Conservation (phyloP, 2,329 filamentous ascomycete genomes). For the Ophiocordyceps polyrhachis-furcata region DNA sequence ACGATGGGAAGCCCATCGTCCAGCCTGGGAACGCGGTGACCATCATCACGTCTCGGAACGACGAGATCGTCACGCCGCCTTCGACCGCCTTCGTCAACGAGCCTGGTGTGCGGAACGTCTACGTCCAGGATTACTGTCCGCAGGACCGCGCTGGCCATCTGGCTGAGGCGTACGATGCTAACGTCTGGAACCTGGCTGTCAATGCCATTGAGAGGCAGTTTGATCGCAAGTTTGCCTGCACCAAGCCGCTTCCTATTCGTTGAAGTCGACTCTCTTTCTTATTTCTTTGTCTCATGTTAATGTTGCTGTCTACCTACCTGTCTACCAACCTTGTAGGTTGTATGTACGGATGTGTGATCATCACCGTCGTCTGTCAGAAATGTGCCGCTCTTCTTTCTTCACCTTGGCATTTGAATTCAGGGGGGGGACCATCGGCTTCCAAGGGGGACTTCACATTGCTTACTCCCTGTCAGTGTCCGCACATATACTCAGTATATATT, state of each 20-base stretch:
- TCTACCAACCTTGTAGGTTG: no score
- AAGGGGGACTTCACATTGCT: no score
- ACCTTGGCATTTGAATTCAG: no score
- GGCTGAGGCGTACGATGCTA: slow-evolving; percentile 3
- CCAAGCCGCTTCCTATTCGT: background rate
- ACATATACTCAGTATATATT: no score
- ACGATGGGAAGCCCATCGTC: slow-evolving; percentile 4
- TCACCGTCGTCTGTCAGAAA: no score
- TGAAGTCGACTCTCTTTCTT: slow-evolving; percentile 3
- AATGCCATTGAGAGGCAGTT: slow-evolving; percentile 4
- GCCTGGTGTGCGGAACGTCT: slow-evolving; percentile 4
- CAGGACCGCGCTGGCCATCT: slow-evolving; percentile 4
- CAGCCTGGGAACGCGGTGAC: slow-evolving; percentile 4
- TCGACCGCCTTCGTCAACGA: slow-evolving; percentile 5
- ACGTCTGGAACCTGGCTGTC: slow-evolving; percentile 5
- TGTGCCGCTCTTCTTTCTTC: no score
- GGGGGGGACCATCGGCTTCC: no score
- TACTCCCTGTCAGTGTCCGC: no score
- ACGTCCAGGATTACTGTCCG: slow-evolving; percentile 5
- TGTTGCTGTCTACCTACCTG: no score
- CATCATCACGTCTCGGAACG: slow-evolving; percentile 3
- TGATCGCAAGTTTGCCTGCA: slow-evolving; percentile 2
- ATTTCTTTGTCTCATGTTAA: background rate
- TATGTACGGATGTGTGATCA: no score
- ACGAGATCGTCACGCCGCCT: slow-evolving; percentile 4